phyloP scores from a whole-genome alignment of 441 rosid genomes.

The Croton setiger region DNA sequence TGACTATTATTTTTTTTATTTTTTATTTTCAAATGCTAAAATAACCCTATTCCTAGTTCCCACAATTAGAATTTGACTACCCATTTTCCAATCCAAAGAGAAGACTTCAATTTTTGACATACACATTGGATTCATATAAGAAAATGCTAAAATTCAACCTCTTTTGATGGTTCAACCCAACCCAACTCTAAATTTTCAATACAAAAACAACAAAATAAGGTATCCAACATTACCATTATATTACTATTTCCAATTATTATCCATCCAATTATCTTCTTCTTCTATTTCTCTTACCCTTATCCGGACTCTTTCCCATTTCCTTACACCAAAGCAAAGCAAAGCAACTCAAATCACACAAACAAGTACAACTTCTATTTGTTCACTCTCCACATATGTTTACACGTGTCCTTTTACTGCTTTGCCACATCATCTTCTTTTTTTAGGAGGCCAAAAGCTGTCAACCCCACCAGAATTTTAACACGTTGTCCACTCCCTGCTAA shows the following conservation, averaged over 20 bases:
- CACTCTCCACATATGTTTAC: neutral
- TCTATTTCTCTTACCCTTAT: constrained; percentile 11
- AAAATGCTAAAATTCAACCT: constrained; percentile 28
- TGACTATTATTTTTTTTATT: constrained; percentile 3
- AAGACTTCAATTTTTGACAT: constrained; percentile 12
- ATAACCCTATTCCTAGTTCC: neutral
- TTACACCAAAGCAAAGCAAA: constrained; percentile 20
- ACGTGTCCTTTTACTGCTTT: constrained; percentile 13
- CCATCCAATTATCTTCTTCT: neutral
- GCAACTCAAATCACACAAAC: too few species aligned
- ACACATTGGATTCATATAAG: neutral
- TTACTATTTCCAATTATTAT: constrained; percentile 8
- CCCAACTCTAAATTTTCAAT: constrained; percentile 16
- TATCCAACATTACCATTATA: constrained; percentile 17
- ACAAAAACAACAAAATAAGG: constrained; percentile 8
- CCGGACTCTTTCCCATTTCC: constrained; percentile 11
- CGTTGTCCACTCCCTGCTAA: constrained; percentile 31
- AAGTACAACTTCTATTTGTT: neutral
- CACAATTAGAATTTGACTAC: constrained; percentile 6
- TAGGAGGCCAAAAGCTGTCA: constrained; percentile 12
- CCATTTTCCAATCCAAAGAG: neutral
- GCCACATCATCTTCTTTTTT: constrained; percentile 25
- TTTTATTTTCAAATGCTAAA: neutral
- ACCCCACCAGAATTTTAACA: constrained; percentile 29
- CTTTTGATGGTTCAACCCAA: constrained; percentile 35